Percentiles rank a stretch among this genome's conserved stretches.
phyloP scores from a whole-genome alignment of 139 green algal species.

The Zygnema circumcarinatum region DNA sequence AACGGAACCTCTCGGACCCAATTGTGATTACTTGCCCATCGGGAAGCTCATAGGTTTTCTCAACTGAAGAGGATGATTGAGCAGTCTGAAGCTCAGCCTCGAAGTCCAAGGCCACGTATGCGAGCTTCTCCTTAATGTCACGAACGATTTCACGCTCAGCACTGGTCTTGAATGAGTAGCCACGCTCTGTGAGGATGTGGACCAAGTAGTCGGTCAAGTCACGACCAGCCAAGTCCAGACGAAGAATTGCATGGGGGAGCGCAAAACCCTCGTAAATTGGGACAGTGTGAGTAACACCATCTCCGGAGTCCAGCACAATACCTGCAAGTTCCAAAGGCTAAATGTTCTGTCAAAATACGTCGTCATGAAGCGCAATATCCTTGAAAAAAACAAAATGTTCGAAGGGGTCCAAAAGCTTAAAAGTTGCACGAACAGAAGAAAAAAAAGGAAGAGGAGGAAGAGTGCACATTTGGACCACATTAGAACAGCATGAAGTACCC shows the following conservation, averaged over 20 bases:
- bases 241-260: slow-evolving; percentile 65
- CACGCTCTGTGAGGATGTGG: slow-evolving; percentile 66
- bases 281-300: slow-evolving; percentile 68
- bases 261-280: slow-evolving; percentile 68
- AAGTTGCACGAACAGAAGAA: no score
- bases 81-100: slow-evolving; percentile 91
- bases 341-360: slow-evolving; percentile 1
- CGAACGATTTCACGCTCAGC: slow-evolving; percentile 68
- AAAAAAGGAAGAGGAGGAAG: no score
- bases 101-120: slow-evolving; percentile 74
- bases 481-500: no score
- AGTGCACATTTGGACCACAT: no score
- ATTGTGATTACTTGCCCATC: slow-evolving; percentile 76
- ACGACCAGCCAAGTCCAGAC: slow-evolving; percentile 65
- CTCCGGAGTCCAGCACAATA: slow-evolving; percentile 67
- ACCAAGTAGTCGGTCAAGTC: slow-evolving; percentile 65
- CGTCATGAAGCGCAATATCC: not conserved
- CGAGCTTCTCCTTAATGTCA: slow-evolving; percentile 71
- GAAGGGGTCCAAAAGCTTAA: not conserved
- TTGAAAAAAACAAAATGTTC: not conserved
- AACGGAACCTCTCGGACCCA: slow-evolving; percentile 63
- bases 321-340: slow-evolving; percentile 47
- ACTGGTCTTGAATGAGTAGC: slow-evolving; percentile 67
- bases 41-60: slow-evolving; percentile 85
- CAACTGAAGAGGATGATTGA: slow-evolving; percentile 78